Evolutionary conservation across 352 stramenopile species (phyloP).

Genomic region (Poterioochromonas sp.): DNA sequence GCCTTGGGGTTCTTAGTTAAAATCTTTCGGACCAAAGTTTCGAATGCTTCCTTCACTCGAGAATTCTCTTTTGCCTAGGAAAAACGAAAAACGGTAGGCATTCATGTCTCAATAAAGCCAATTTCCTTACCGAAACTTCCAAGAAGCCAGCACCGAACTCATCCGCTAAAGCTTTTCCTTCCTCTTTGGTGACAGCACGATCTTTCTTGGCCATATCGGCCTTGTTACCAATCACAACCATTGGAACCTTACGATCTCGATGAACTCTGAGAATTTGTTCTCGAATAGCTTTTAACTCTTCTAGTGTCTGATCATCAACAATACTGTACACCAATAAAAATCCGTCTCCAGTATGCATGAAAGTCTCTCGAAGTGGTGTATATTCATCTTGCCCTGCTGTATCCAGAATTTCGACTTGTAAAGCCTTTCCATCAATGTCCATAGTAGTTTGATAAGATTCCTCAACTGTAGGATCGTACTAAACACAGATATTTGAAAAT

Average conservation of each 20-base stretch:
- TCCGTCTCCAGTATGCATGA: conserved; percentile 79
- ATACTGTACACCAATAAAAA: conserved; percentile 77
- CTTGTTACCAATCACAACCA: conserved; percentile 36
- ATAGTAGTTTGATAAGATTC: conserved; percentile 76
- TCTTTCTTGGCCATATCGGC: conserved; percentile 18
- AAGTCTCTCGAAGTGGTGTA: conserved; percentile 68
- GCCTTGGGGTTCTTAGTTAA: conserved; percentile 29
- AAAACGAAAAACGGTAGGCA: not conserved
- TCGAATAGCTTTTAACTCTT: conserved; percentile 72
- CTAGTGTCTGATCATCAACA: conserved; percentile 72
- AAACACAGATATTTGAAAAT: not conserved
- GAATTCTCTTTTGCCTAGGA: conserved; percentile 32
- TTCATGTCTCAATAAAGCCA: not conserved
- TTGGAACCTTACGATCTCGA: conserved; percentile 23
- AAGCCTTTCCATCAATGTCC: conserved; percentile 65
- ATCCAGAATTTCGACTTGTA: conserved; percentile 76
- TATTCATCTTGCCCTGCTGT: conserved; percentile 78
- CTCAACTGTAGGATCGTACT: conserved; percentile 77
- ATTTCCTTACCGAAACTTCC: conserved; percentile 27
- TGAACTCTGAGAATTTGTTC: conserved; percentile 76
- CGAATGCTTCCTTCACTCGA: conserved; percentile 25
- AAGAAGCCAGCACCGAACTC: conserved; percentile 26
- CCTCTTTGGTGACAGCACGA: conserved; percentile 24
- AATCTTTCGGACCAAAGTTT: conserved; percentile 2
- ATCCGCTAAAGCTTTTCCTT: conserved; percentile 31